phyloP scores from a whole-genome alignment of 352 stramenopile species.

The Phytopythium chamaehyphon region DNA sequence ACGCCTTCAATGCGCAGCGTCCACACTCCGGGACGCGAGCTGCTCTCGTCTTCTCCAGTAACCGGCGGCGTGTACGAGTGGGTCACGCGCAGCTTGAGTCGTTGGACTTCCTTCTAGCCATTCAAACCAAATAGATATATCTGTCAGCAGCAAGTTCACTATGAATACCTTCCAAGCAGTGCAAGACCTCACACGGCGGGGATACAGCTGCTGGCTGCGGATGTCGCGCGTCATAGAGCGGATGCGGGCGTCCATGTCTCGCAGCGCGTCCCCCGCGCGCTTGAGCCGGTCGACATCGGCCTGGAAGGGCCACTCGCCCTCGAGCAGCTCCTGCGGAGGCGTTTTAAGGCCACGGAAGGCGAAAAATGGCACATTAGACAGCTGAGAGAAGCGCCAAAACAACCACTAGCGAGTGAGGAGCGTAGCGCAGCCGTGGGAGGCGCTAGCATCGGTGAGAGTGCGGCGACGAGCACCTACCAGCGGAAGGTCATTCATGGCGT shows the following conservation, averaged over 20 bases:
- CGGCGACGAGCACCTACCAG: conserved; percentile 3
- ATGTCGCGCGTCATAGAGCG: conserved; percentile 48
- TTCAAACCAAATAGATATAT: neutral
- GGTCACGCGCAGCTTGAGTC: conserved; percentile 51
- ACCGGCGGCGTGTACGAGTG: conserved; percentile 57
- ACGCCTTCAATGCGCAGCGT: conserved; percentile 62
- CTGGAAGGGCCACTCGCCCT: conserved; percentile 50
- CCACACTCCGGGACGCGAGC: conserved; percentile 38
- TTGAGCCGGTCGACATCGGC: conserved; percentile 53
- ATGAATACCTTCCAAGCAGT: neutral
- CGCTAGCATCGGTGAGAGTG: neutral
- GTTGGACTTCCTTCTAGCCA: conserved; percentile 45
- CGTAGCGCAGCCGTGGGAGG: neutral
- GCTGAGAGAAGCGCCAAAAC: neutral
- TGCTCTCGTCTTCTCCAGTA: conserved; percentile 22
- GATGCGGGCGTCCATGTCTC: conserved; percentile 41
- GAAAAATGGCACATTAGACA: no score
- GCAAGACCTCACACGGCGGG: conserved; percentile 13
- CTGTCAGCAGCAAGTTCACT: neutral
- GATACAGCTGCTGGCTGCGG: conserved; percentile 56
- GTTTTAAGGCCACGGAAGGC: no score
- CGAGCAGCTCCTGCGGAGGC: conserved; percentile 36
- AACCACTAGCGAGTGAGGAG: neutral
- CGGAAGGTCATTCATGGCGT: conserved; percentile 3
- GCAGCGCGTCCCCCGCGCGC: conserved; percentile 36